Percentiles rank a stretch among this genome's conserved stretches.
These are phyloP conservation scores for Boletus patriciae DNA, from an alignment of 768 basidiomycete species.

Conservation along the genomic window DNA sequence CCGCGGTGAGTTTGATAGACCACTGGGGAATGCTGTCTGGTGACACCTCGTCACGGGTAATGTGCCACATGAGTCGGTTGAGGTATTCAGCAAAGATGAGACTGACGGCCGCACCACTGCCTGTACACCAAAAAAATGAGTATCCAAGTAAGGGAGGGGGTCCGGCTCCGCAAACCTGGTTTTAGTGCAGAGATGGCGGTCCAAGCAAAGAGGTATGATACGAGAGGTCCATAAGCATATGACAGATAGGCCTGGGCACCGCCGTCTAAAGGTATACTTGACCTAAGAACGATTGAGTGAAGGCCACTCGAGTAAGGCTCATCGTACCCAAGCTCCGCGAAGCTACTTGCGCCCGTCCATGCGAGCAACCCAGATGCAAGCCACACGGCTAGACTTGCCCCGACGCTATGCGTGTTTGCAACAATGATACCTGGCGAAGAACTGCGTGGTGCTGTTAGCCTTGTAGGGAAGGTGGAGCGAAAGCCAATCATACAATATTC, in stretches of 20 bases:
- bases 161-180: conserved; percentile 54
- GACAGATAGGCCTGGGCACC: conserved; percentile 79
- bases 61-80: conserved; percentile 84
- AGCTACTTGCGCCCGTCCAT: conserved; percentile 96
- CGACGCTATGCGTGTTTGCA: conserved; percentile 85
- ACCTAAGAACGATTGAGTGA: conserved; percentile 15
- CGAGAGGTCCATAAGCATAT: conserved; percentile 83
- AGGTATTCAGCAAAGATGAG: conserved; percentile 92
- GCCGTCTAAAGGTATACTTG: conserved; percentile 43
- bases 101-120: conserved; percentile 78
- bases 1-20: conserved; percentile 87
- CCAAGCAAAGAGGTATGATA: conserved; percentile 94
- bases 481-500: conserved; percentile 74
- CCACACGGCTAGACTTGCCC: conserved; percentile 88
- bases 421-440: conserved; percentile 92
- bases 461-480: not conserved
- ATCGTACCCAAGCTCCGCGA: conserved; percentile 84
- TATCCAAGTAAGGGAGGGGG: not conserved
- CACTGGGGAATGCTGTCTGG: conserved; percentile 83
- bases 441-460: conserved; percentile 39
- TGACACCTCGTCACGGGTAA: conserved; percentile 65
- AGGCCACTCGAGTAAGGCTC: not conserved
- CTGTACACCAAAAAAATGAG: conserved; percentile 35
- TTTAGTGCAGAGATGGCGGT: conserved; percentile 87
- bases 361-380: conserved; percentile 75